These are phyloP conservation scores for Coniochaeta hoffmannii DNA, from an alignment of 2,329 filamentous ascomycete genomes.

Conservation along the genomic window DNA sequence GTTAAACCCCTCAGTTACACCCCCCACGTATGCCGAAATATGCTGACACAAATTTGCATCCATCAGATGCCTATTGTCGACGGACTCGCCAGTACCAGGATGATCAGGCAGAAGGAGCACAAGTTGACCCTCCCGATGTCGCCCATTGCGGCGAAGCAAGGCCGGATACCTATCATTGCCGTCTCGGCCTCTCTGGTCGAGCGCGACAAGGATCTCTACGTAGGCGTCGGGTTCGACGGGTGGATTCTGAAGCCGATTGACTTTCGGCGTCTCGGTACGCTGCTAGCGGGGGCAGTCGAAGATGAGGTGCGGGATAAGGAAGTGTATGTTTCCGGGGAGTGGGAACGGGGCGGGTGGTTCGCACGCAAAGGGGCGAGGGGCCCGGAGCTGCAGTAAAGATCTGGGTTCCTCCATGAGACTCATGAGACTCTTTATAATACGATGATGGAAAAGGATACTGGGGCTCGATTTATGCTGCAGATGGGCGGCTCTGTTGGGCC, in stretches of 20 bases:
- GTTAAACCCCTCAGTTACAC: constrained; percentile 9
- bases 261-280: constrained; percentile 62
- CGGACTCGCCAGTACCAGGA: constrained; percentile 71
- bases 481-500: background rate
- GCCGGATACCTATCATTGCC: constrained; percentile 73
- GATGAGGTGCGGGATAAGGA: constrained; percentile 49
- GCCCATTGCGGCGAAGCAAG: constrained; percentile 48
- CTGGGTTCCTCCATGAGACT: background rate
- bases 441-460: background rate
- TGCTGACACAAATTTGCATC: constrained; percentile 8
- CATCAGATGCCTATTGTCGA: constrained; percentile 85
- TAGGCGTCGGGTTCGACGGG: constrained; percentile 75
- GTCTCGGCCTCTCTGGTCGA: constrained; percentile 80
- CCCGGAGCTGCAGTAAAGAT: background rate
- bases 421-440: background rate
- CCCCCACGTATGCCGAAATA: background rate
- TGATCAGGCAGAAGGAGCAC: constrained; percentile 70
- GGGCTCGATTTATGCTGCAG: background rate
- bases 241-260: constrained; percentile 89
- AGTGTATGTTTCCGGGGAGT: constrained; percentile 63
- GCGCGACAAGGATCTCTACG: constrained; percentile 58
- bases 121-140: constrained; percentile 46
- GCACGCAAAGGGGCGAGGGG: constrained; percentile 6
- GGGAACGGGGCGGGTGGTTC: constrained; percentile 89
- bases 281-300: constrained; percentile 64